A percentile compares a stretch with the other conserved stretches of the same genome.
Conservation (phyloP, 257 asterid species). For the Solanum paucissectum region DNA sequence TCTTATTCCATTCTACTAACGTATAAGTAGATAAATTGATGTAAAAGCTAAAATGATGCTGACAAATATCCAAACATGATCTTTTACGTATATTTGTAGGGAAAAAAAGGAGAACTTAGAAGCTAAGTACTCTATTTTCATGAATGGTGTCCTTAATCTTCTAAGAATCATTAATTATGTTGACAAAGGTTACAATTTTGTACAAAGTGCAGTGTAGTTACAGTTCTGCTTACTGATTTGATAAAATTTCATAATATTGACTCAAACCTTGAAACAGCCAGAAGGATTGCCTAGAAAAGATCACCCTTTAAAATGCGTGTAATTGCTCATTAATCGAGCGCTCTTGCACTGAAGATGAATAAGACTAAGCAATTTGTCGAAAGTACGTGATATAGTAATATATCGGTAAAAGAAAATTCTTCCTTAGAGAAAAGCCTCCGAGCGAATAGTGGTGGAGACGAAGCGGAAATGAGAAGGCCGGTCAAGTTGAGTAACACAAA, state of each 20-base stretch:
- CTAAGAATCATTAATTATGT: background rate
- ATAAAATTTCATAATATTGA: background rate
- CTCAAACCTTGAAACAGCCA: too few species aligned
- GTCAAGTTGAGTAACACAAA: background rate
- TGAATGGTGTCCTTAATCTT: background rate
- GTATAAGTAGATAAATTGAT: background rate
- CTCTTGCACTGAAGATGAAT: too few species aligned
- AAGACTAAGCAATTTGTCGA: accelerated
- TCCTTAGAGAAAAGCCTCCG: too few species aligned
- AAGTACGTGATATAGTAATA: too few species aligned
- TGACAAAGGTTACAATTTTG: background rate
- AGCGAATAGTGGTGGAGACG: background rate
- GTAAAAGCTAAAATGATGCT: background rate
- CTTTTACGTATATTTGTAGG: background rate
- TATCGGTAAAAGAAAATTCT: too few species aligned
- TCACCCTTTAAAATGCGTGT: background rate
- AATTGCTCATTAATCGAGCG: too few species aligned
- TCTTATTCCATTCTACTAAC: background rate
- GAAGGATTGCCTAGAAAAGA: background rate
- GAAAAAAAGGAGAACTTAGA: background rate
- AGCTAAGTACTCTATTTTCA: background rate
- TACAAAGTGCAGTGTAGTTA: background rate
- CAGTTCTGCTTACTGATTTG: background rate
- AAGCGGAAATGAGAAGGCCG: too few species aligned
- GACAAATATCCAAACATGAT: background rate